Base-by-base conservation (phyloP, 768 basidiomycete genomes). In the Amanita rubescens region DNA sequence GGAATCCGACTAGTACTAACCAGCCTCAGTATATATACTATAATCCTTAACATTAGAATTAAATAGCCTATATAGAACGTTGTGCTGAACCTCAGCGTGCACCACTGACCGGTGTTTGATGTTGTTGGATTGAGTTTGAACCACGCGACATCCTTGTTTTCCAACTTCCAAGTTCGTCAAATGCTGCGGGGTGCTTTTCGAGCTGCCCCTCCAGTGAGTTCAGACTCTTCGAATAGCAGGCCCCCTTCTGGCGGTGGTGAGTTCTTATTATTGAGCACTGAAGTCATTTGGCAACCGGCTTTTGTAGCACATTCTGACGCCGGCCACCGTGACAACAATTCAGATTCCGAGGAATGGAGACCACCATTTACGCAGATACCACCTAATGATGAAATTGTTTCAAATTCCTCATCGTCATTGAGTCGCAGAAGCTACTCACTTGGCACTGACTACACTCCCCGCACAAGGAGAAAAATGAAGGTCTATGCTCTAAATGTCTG, bases 21-120 rank as follows among this genome's bases (percentile, higher is more conserved):
- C 44, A 30, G 44, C 22, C 5, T 27, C 44, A 46, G 44, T 46
- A 25, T 46, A 46, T 46, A 46, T 25, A 46, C 25, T 46, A 46
- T 30, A 27, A 30, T 46, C 44, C 44, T 46, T 30, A 46, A 46
- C 14, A 46, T 46, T 46, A 37, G 2, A 37, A 37, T 37, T 14
- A 37, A 37, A 37, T 37, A 46, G 30, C 5, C 30, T 46, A 46
- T 46, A 46, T 46, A 46, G 44, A 46, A 46, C 30, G 44, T 46
- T 22, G 44, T 43, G 4, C 44, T 27, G 44, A 45, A 45, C 24
- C 42, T 43, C 27, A 19, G n/a, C 17, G 11, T 15, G 5, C 44
- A 20, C 11, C 12, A 44, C 10, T 22, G 6, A 3, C 10, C 12
- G 19, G 14, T 43, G 24, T 45, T 45, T 45, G 24, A 11, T 45